Conservation (phyloP, 768 basidiomycete species). For the Melanogaster broomeanus region DNA sequence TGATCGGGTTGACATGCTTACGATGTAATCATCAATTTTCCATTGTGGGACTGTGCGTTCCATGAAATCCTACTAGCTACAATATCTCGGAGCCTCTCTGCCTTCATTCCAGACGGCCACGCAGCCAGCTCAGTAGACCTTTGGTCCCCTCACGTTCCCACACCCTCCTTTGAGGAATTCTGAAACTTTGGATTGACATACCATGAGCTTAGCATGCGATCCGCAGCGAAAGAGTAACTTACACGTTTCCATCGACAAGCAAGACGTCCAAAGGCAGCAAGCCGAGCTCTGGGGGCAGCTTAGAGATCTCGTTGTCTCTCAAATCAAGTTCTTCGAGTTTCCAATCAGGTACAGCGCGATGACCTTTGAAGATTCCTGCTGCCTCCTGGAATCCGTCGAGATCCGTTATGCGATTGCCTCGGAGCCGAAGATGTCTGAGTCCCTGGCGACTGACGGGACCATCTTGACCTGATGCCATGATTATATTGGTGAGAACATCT, state of each 20-base stretch:
- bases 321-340: slow-evolving; percentile 82
- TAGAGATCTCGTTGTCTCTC: slow-evolving; percentile 77
- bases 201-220: background rate
- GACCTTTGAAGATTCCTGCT: slow-evolving; percentile 66
- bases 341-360: slow-evolving; percentile 65
- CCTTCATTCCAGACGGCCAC: slow-evolving; percentile 65
- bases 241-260: slow-evolving; percentile 84
- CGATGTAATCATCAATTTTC: too few species aligned
- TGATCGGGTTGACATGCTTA: too few species aligned
- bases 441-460: slow-evolving; percentile 43
- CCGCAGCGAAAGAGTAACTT: slow-evolving; percentile 32
- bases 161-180: slow-evolving; percentile 75
- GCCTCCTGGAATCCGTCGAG: slow-evolving; percentile 63
- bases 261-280: slow-evolving; percentile 78
- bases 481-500: slow-evolving; percentile 49
- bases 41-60: background rate
- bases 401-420: slow-evolving; percentile 65
- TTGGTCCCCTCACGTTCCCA: slow-evolving; percentile 90
- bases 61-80: slow-evolving; percentile 1
- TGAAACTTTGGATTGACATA: slow-evolving; percentile 54
- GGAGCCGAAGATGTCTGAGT: slow-evolving; percentile 62
- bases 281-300: slow-evolving; percentile 69
- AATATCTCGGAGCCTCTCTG: background rate
- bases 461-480: slow-evolving; percentile 44
- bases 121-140: slow-evolving; percentile 76